Conservation (phyloP, 352 stramenopile species). For the Blastocystis hominis region DNA sequence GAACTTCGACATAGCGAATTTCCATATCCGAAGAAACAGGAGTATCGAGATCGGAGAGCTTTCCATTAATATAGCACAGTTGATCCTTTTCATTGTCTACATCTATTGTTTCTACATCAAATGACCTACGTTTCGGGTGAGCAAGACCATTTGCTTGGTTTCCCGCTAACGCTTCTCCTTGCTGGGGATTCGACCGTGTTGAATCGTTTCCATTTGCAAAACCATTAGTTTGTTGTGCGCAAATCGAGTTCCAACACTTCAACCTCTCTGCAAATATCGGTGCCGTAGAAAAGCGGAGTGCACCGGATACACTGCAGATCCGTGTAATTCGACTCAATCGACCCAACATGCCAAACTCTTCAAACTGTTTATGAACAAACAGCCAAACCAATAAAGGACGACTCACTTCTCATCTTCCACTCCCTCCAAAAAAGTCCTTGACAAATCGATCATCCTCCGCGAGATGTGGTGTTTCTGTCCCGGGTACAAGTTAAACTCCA, state of each 20-base stretch:
- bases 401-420: neutral
- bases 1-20: neutral
- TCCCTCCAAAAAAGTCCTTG: neutral
- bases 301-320: neutral
- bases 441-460: constrained; percentile 26
- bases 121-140: neutral
- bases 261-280: neutral
- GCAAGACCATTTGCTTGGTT: neutral
- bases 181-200: neutral
- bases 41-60: constrained; percentile 1
- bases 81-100: neutral
- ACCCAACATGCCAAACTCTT: neutral
- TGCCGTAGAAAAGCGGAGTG: neutral
- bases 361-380: constrained; percentile 27
- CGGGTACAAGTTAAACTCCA: constrained; percentile 28
- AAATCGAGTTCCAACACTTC: neutral
- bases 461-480: constrained; percentile 35
- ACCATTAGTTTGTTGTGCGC: neutral
- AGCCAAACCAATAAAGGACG: constrained; percentile 23
- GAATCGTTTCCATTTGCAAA: neutral
- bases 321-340: neutral
- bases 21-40: too few species aligned
- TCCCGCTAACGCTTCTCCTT: neutral
- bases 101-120: neutral
- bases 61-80: constrained; percentile 2